phyloP scores from a whole-genome alignment of 345 rosid species.

The Moricandia moricandioides region DNA sequence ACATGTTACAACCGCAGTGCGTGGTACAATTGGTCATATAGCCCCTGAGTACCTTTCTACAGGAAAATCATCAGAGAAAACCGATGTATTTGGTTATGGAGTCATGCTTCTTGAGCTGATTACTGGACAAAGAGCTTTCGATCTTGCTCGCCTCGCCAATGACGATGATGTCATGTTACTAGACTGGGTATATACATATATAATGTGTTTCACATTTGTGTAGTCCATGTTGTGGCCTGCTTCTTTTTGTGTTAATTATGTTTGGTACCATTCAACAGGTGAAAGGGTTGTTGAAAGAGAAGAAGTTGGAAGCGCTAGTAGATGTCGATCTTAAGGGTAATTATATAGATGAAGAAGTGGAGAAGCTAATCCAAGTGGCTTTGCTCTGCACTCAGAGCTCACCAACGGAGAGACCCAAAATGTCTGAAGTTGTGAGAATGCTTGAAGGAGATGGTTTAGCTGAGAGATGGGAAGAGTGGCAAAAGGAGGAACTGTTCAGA shows the following conservation, averaged over 20 bases:
- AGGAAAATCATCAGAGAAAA: constrained; percentile 95
- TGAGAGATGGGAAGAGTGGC: constrained; percentile 99
- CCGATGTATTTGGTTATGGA: constrained; percentile 94
- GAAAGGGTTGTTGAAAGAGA: constrained; percentile 86
- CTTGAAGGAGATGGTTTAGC: constrained; percentile 97
- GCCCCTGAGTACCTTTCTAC: constrained; percentile 98
- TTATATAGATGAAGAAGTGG: constrained; percentile 73
- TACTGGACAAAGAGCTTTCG: constrained; percentile 91
- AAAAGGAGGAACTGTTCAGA: constrained; percentile 62
- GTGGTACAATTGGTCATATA: constrained; percentile 96
- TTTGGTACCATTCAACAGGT: constrained; percentile 49
- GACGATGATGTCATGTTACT: constrained; percentile 97
- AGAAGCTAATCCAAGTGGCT: constrained; percentile 91
- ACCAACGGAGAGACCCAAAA: constrained; percentile 87
- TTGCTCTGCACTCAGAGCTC: constrained; percentile 86
- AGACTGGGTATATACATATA: constrained; percentile 63
- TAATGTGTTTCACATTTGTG: background rate
- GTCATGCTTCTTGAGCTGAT: constrained; percentile 88
- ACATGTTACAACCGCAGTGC: constrained; percentile 92
- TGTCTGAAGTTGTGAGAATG: constrained; percentile 98
- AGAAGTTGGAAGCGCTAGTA: constrained; percentile 73
- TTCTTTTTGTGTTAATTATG: constrained; percentile 1
- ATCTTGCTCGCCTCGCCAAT: constrained; percentile 91
- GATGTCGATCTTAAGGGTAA: constrained; percentile 66
- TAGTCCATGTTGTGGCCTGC: background rate